Evolutionary conservation across 305 asterid species (phyloP).

Genomic region (Fraxinus sp.): DNA sequence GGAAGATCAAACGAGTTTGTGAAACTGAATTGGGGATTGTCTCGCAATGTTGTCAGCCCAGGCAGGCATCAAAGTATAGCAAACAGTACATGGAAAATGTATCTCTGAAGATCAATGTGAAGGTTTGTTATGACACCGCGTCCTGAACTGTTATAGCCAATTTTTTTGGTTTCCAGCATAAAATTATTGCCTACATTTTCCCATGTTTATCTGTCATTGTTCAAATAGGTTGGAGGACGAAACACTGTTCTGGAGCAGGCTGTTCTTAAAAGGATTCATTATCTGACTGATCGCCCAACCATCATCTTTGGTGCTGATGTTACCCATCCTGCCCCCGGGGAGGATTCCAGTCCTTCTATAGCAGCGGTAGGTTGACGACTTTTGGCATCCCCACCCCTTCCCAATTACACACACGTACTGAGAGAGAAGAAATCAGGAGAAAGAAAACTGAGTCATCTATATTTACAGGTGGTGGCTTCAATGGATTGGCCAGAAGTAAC

Average conservation of each 20-base stretch:
- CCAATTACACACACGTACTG: background rate
- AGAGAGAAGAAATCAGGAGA: background rate
- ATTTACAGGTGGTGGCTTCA: slow-evolving; percentile 80
- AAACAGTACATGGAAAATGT: slow-evolving; percentile 73
- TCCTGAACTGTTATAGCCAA: background rate
- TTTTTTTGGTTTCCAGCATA: background rate
- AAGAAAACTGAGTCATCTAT: background rate
- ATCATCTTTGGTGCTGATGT: slow-evolving; percentile 92
- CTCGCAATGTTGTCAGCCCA: slow-evolving; percentile 79
- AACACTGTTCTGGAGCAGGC: slow-evolving; percentile 56
- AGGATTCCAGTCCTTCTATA: slow-evolving; percentile 74
- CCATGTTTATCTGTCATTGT: background rate
- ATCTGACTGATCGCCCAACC: slow-evolving; percentile 53
- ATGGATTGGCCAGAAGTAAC: slow-evolving; percentile 93
- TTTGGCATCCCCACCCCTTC: background rate
- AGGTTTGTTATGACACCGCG: slow-evolving; percentile 40
- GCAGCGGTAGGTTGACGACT: slow-evolving; percentile 57
- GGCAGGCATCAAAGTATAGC: slow-evolving; percentile 20
- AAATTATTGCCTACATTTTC: background rate
- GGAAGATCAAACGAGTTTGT: slow-evolving; percentile 65
- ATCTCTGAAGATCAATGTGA: slow-evolving; percentile 73
- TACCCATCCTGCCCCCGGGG: slow-evolving; percentile 87
- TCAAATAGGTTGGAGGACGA: slow-evolving; percentile 70
- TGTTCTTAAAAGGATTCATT: slow-evolving; percentile 26
- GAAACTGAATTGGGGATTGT: slow-evolving; percentile 88